Evolutionary conservation across 23 red algal species (phyloP), one percentile per base, ranked within the genome.

Genomic region (Agarophyton chilense): DNA sequence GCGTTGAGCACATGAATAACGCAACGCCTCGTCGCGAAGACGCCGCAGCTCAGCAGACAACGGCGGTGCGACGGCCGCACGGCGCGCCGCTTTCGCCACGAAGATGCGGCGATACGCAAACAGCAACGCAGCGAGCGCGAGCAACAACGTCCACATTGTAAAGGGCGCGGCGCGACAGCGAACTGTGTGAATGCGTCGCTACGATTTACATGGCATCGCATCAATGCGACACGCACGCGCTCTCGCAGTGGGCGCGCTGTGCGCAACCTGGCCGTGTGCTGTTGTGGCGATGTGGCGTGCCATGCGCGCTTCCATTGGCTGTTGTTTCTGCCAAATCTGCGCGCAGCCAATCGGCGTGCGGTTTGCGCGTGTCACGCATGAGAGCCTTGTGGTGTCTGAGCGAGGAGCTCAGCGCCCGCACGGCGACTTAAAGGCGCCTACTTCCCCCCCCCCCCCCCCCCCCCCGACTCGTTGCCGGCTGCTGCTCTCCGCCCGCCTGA

Each of bases 101-200:
- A 65, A 18, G 8, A 65, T 9, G 60, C 43, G 38, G 7, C 68
- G 68, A 29, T 46, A 74, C 40, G 68, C 68, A 39, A 74, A 25
- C 40, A 33, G 18, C 0, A 74, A 39, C 43, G 36, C 8, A 18
- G 41, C 41, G 16, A 74, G 41, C 68, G 68, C 68, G 40, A 74
- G 12, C 68, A 74, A 25, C 26, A 74, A 39, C 68, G 68, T 39
- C 39, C 45, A 39, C 68, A 74, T n/a, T n/a, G n/a, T n/a, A n/a
- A n/a, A n/a, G n/a, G n/a, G n/a, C n/a, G n/a, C n/a, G n/a, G n/a
- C n/a, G n/a, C n/a, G n/a, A n/a, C n/a, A n/a, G n/a, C n/a, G n/a
- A n/a, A n/a, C n/a, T n/a, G n/a, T n/a, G n/a, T n/a, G n/a, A n/a
- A n/a, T n/a, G n/a, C n/a, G n/a, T n/a, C n/a, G n/a, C n/a, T n/a